A percentile compares a stretch with the other conserved stretches of the same genome.
phyloP scores from a whole-genome alignment of 2,329 filamentous ascomycete genomes.

The Biscogniauxia mediterranea region DNA sequence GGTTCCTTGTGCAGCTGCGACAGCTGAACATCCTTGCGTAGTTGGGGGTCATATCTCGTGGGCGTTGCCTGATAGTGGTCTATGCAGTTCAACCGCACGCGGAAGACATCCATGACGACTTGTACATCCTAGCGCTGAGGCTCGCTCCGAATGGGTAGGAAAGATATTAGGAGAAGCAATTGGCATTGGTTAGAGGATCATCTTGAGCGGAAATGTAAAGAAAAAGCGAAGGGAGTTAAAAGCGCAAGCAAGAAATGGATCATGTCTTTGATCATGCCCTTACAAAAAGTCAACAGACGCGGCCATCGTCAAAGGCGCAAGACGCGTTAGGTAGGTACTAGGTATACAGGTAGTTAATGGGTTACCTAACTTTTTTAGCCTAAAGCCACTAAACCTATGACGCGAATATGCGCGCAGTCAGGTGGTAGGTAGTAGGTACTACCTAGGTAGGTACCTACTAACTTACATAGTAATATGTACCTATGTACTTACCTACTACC shows the following conservation, averaged over 20 bases:
- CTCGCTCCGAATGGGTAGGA: slow-evolving; percentile 10
- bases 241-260: too few species aligned
- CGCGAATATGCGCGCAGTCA: slow-evolving; percentile 16
- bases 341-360: too few species aligned
- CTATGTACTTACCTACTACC: too few species aligned
- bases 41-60: slow-evolving; percentile 75
- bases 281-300: not conserved
- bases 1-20: slow-evolving; percentile 62
- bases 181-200: not conserved
- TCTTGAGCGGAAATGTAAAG: not conserved
- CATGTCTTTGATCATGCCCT: not conserved
- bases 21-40: slow-evolving; percentile 63
- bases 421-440: slow-evolving; percentile 6
- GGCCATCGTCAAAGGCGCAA: not conserved
- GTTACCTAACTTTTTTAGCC: not conserved
- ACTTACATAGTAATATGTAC: too few species aligned
- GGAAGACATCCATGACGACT: slow-evolving; percentile 66
- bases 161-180: not conserved
- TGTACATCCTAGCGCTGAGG: slow-evolving; percentile 13
- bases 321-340: slow-evolving; percentile 12
- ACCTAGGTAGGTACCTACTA: not conserved
- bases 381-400: slow-evolving; percentile 1
- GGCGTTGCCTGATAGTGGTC: slow-evolving; percentile 87
- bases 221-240: not conserved
- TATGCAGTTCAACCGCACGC: slow-evolving; percentile 90